A percentile compares a stretch with the other conserved stretches of the same genome.
Evolutionary conservation across 805 yeast genomes (phyloP).

Genomic region (Candida jianshihensis): DNA sequence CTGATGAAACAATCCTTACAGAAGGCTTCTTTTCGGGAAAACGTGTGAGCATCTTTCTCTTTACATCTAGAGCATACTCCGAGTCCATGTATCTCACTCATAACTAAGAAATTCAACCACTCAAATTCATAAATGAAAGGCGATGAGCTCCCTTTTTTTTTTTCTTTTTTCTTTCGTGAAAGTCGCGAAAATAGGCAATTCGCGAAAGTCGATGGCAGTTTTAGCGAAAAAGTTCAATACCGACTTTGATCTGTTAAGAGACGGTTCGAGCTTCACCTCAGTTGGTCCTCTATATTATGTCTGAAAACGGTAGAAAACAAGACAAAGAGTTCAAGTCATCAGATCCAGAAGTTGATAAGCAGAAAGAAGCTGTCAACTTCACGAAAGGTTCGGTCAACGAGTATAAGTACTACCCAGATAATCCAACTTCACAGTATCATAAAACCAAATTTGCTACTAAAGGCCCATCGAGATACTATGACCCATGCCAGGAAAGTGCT

Average conservation of each 20-base stretch:
- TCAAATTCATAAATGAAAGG: too few relatives aligned
- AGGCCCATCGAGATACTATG: constrained; percentile 78
- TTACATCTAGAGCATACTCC: constrained; percentile 38
- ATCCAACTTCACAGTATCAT: constrained; percentile 68
- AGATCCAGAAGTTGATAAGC: constrained; percentile 23
- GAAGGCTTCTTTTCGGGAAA: constrained; percentile 57
- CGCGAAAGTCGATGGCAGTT: background rate
- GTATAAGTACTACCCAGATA: constrained; percentile 77
- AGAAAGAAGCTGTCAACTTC: constrained; percentile 43
- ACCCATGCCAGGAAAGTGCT: constrained; percentile 88
- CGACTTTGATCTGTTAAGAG: too few relatives aligned
- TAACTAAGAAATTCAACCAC: background rate
- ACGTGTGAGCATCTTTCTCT: constrained; percentile 31
- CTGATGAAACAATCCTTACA: constrained; percentile 63
- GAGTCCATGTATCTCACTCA: background rate
- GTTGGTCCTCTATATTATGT: too few relatives aligned
- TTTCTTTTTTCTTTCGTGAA: background rate
- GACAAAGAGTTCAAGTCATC: constrained; percentile 16
- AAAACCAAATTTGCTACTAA: constrained; percentile 64
- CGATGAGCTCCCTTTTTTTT: background rate
- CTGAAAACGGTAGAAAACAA: constrained; percentile 6
- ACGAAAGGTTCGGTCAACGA: constrained; percentile 46
- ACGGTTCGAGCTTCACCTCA: too few relatives aligned
- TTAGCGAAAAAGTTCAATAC: too few relatives aligned
- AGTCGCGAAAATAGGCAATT: background rate